Evolutionary conservation across 495 filamentous ascomycete species (phyloP).

Genomic region (Talaromyces nanjingensis): DNA sequence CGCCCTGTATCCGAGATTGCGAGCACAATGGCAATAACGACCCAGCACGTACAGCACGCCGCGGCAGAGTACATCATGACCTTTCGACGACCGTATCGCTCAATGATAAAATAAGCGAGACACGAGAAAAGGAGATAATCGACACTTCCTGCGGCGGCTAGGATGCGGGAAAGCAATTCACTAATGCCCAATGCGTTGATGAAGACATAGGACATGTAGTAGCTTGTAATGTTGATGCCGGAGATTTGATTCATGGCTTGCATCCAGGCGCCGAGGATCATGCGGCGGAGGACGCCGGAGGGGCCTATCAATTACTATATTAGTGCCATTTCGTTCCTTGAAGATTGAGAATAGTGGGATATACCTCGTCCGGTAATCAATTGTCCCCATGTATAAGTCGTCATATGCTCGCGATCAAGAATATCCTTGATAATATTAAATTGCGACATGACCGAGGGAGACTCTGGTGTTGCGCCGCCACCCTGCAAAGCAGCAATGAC

Average conservation of each 20-base stretch:
- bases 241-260: constrained; percentile 13
- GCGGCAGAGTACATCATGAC: constrained; percentile 27
- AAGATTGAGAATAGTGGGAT: background rate
- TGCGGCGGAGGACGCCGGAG: constrained; percentile 8
- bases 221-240: constrained; percentile 15
- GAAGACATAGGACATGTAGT: constrained; percentile 7
- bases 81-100: constrained; percentile 35
- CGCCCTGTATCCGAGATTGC: constrained; percentile 3
- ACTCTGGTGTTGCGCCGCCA: background rate
- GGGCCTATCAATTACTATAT: background rate
- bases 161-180: constrained; percentile 11
- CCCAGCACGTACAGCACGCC: constrained; percentile 7
- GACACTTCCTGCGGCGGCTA: constrained; percentile 34
- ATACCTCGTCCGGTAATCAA: constrained; percentile 4
- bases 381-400: constrained; percentile 5
- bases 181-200: background rate
- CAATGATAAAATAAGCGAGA: constrained; percentile 22
- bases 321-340: background rate
- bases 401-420: constrained; percentile 13
- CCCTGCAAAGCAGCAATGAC: constrained; percentile 20
- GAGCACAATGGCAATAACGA: constrained; percentile 4
- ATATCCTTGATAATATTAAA: constrained; percentile 16
- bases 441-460: constrained; percentile 9
- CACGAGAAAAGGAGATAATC: constrained; percentile 37
- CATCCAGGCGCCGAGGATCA: constrained; percentile 9